A percentile compares a stretch with the other conserved stretches of the same genome.
Evolutionary conservation across 352 stramenopile species (phyloP).

Genomic region (Globisporangium takayamanum): DNA sequence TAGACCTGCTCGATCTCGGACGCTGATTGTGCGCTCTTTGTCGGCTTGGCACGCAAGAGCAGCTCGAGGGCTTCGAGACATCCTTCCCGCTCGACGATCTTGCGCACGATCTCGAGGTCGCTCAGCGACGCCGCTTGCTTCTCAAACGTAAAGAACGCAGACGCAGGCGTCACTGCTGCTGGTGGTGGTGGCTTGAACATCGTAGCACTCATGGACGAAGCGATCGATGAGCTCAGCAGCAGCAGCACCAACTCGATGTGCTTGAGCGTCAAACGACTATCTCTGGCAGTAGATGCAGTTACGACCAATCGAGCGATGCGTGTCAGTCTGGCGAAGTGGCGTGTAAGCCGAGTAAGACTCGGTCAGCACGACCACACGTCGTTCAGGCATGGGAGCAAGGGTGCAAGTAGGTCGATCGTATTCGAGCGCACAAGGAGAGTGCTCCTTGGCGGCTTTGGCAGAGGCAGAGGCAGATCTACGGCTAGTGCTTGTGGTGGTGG

Average conservation of each 20-base stretch:
- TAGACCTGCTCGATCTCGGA: constrained; percentile 15
- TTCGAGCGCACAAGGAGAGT: too few relatives aligned
- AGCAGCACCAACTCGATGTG: neutral
- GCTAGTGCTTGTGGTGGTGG: constrained; percentile 14
- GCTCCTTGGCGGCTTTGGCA: neutral
- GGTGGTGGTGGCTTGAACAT: neutral
- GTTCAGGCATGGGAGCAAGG: neutral
- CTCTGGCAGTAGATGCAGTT: too few relatives aligned
- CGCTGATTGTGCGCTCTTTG: neutral
- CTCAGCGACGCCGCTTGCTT: constrained; percentile 30
- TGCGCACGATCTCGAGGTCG: constrained; percentile 62
- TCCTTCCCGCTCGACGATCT: constrained; percentile 76
- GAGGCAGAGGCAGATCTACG: neutral
- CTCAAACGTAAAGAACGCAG: constrained; percentile 28
- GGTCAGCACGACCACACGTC: too few relatives aligned
- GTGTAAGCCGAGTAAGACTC: too few relatives aligned
- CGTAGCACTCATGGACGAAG: neutral
- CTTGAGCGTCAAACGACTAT: too few relatives aligned
- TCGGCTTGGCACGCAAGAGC: constrained; percentile 19
- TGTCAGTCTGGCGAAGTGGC: too few relatives aligned
- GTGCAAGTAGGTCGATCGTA: neutral
- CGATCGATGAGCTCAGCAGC: constrained; percentile 4
- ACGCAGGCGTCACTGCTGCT: constrained; percentile 1
- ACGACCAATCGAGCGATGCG: too few relatives aligned
- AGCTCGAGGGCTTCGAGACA: constrained; percentile 71